A percentile compares a stretch with the other conserved stretches of the same genome.
Evolutionary conservation across 2,329 filamentous ascomycete genomes (phyloP).

Genomic region (Didymella exigua): DNA sequence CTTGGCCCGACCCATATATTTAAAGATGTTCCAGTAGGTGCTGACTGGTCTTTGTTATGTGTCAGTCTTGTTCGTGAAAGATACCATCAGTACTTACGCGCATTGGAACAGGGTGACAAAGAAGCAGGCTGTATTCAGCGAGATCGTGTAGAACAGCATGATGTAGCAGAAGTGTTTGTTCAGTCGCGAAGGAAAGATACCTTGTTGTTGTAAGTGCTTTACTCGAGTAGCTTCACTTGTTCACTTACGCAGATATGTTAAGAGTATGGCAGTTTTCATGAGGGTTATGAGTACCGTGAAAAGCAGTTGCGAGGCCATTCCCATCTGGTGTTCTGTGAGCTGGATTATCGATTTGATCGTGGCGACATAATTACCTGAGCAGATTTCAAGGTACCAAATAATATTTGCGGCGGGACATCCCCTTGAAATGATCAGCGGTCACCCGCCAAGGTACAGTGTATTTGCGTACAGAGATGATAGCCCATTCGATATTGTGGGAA

Average conservation of each 20-base stretch:
- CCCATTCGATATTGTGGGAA: conserved; percentile 34
- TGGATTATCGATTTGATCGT: too few relatives aligned
- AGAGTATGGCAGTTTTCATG: conserved; percentile 36
- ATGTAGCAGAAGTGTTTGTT: conserved; percentile 39
- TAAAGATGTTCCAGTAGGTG: conserved; percentile 37
- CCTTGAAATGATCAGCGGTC: conserved; percentile 17
- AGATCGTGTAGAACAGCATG: conserved; percentile 31
- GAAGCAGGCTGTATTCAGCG: conserved; percentile 27
- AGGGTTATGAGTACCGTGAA: conserved; percentile 33
- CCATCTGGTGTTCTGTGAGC: conserved; percentile 27
- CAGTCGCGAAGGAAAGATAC: conserved; percentile 34
- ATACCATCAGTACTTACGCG: conserved; percentile 22
- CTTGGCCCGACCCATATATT: conserved; percentile 25
- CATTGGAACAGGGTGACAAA: conserved; percentile 39
- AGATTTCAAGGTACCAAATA: conserved; percentile 23
- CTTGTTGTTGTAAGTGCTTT: conserved; percentile 6
- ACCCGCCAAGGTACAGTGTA: neutral
- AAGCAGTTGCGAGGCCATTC: conserved; percentile 30
- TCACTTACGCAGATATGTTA: conserved; percentile 28
- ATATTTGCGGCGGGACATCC: conserved; percentile 27
- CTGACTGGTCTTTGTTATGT: conserved; percentile 19
- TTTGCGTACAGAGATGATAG: conserved; percentile 35
- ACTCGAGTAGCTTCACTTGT: neutral
- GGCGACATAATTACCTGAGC: conserved; percentile 18
- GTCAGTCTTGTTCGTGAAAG: neutral